Percentiles rank a stretch among this genome's conserved stretches.
Conservation (phyloP, 2,329 filamentous ascomycete species). For the Xylaria sp. region DNA sequence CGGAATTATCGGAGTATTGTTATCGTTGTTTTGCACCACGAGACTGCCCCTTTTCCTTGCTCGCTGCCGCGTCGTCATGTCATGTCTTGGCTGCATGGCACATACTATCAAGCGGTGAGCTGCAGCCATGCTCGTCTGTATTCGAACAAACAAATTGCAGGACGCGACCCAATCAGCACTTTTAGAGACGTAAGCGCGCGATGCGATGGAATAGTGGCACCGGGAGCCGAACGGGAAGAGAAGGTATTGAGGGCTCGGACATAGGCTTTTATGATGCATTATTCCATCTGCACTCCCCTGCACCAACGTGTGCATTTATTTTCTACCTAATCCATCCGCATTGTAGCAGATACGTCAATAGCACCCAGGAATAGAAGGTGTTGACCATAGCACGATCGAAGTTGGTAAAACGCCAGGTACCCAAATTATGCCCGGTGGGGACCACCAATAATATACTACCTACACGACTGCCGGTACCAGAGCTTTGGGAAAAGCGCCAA, state of each 20-base stretch:
- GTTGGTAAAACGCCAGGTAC: not conserved
- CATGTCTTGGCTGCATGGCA: conserved; percentile 33
- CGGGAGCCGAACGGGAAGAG: not conserved
- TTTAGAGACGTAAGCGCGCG: conserved; percentile 22
- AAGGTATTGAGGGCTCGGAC: conserved; percentile 3
- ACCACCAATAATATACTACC: conserved; percentile 14
- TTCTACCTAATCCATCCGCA: no score
- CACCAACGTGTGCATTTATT: not conserved
- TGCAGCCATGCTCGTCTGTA: conserved; percentile 26
- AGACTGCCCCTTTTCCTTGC: conserved; percentile 13
- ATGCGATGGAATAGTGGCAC: conserved; percentile 20
- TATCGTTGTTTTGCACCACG: not conserved
- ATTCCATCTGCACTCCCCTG: not conserved
- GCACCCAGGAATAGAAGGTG: conserved; percentile 17
- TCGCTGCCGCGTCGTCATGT: conserved; percentile 18
- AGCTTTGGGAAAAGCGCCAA: conserved; percentile 31
- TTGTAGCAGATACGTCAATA: not conserved
- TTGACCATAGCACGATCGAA: conserved; percentile 3
- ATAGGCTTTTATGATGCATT: not conserved
- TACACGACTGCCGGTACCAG: conserved; percentile 29
- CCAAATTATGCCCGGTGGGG: conserved; percentile 10
- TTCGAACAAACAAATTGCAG: conserved; percentile 20
- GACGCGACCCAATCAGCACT: conserved; percentile 21
- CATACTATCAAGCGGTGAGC: conserved; percentile 37
- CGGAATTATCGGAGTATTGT: conserved; percentile 15